Percentiles rank a stretch among this genome's conserved stretches.
These are phyloP conservation scores for Colletotrichum australisinense DNA, from an alignment of 2,329 filamentous ascomycete genomes.

Conservation along the genomic window DNA sequence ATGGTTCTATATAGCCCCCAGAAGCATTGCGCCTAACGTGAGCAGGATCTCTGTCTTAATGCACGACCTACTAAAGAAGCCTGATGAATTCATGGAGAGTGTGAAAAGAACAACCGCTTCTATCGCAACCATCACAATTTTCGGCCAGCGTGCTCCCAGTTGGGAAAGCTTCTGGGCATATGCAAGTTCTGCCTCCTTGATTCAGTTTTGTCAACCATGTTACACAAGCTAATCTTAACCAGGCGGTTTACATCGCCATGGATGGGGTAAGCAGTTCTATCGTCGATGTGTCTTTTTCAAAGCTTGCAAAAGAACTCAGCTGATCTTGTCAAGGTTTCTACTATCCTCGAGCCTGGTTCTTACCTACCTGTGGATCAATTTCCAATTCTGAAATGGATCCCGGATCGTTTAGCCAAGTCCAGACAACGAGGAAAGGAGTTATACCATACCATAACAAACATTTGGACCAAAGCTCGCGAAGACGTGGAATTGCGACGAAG, in stretches of 20 bases:
- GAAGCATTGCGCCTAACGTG: neutral
- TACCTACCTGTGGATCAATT: slow-evolving; percentile 62
- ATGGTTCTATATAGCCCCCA: too few species aligned
- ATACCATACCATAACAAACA: slow-evolving; percentile 50
- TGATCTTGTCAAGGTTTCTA: slow-evolving; percentile 36
- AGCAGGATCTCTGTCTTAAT: slow-evolving; percentile 1
- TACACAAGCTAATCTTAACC: neutral
- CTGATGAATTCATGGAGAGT: neutral
- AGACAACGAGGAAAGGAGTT: slow-evolving; percentile 48
- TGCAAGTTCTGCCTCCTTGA: neutral
- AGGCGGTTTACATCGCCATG: slow-evolving; percentile 19
- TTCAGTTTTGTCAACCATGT: rapidly evolving
- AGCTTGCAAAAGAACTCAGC: neutral
- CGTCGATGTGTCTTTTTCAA: neutral
- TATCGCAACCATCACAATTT: slow-evolving; percentile 8
- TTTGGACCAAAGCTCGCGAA: slow-evolving; percentile 51
- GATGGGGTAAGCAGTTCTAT: neutral
- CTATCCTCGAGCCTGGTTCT: slow-evolving; percentile 57
- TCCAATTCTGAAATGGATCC: slow-evolving; percentile 55
- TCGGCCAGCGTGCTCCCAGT: neutral
- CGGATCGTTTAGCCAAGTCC: slow-evolving; percentile 55
- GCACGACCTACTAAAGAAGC: slow-evolving; percentile 17
- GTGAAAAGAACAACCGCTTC: slow-evolving; percentile 25
- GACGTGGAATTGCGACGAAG: slow-evolving; percentile 47
- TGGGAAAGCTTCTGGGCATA: slow-evolving; percentile 23